phyloP scores from a whole-genome alignment of 257 asterid species.

The Lithospermum erythrorhizon region DNA sequence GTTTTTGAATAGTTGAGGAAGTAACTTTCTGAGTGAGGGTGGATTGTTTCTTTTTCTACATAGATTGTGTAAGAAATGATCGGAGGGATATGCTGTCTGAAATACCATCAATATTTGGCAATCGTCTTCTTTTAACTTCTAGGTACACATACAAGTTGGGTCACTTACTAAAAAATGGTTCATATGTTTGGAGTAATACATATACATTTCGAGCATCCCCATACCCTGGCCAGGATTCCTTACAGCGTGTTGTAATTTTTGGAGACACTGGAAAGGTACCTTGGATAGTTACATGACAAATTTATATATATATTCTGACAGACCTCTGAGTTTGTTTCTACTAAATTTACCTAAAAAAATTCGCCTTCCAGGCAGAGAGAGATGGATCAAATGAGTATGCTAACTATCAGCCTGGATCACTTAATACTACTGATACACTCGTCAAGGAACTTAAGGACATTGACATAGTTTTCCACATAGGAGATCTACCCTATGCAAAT shows the following conservation, averaged over 20 bases:
- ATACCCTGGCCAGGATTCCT: slow-evolving; percentile 75
- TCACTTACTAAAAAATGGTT: slow-evolving; percentile 45
- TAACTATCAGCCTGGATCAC: slow-evolving; percentile 76
- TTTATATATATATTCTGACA: background rate
- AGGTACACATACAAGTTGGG: slow-evolving; percentile 77
- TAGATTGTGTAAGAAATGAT: no score
- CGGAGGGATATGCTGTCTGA: no score
- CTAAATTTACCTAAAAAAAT: no score
- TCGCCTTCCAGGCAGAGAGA: slow-evolving; percentile 63
- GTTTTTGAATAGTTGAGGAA: no score
- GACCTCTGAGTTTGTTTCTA: no score
- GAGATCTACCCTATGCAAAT: slow-evolving; percentile 42
- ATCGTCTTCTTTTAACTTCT: slow-evolving; percentile 7
- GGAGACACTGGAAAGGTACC: slow-evolving; percentile 98
- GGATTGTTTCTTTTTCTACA: no score
- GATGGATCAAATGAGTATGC: slow-evolving; percentile 86
- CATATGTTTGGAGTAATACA: slow-evolving; percentile 62
- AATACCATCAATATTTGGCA: background rate
- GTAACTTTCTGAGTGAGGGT: no score
- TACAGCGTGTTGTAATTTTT: slow-evolving; percentile 71
- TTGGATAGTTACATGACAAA: background rate
- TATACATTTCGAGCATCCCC: slow-evolving; percentile 69
- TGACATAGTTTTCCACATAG: slow-evolving; percentile 45
- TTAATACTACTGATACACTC: slow-evolving; percentile 76
- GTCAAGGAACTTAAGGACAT: slow-evolving; percentile 46